These are phyloP conservation scores for Sarcodon aspratus DNA, from an alignment of 768 basidiomycete species.

Conservation along the genomic window DNA sequence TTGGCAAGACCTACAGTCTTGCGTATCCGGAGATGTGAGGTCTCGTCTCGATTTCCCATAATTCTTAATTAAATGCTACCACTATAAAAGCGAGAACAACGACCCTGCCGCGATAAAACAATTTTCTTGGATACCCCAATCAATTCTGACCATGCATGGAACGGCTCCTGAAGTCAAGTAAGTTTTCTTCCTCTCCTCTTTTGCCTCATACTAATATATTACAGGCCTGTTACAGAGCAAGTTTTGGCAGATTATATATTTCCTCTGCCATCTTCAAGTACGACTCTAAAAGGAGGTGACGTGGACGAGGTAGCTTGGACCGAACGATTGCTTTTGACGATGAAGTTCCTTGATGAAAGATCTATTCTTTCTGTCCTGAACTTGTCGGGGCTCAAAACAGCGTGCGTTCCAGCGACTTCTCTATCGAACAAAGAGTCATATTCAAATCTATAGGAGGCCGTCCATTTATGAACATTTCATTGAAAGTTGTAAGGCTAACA, in stretches of 20 bases:
- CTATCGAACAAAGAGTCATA: not conserved
- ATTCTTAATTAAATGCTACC: conserved; percentile 1
- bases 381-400: conserved; percentile 50
- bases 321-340: conserved; percentile 64
- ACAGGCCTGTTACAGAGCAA: conserved; percentile 52
- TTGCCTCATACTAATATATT: not conserved
- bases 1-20: conserved; percentile 69
- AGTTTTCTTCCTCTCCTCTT: conserved; percentile 5
- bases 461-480: conserved; percentile 60
- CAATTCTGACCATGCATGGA: conserved; percentile 47
- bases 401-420: conserved; percentile 29
- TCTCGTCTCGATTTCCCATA: conserved; percentile 2
- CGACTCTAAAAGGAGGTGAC: conserved; percentile 35
- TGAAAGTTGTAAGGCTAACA: conserved; percentile 66
- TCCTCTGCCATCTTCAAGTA: conserved; percentile 54
- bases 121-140: conserved; percentile 89
- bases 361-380: conserved; percentile 44
- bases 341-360: conserved; percentile 54
- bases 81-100: conserved; percentile 55
- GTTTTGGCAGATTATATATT: conserved; percentile 67
- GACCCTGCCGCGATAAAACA: conserved; percentile 62
- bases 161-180: conserved; percentile 49
- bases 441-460: conserved; percentile 40
- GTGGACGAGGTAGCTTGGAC: conserved; percentile 81
- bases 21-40: conserved; percentile 87